Percentiles rank a stretch among this genome's conserved stretches.
Evolutionary conservation across 2,329 filamentous ascomycete species (phyloP).

Genomic region (Elsinoe fawcettii): DNA sequence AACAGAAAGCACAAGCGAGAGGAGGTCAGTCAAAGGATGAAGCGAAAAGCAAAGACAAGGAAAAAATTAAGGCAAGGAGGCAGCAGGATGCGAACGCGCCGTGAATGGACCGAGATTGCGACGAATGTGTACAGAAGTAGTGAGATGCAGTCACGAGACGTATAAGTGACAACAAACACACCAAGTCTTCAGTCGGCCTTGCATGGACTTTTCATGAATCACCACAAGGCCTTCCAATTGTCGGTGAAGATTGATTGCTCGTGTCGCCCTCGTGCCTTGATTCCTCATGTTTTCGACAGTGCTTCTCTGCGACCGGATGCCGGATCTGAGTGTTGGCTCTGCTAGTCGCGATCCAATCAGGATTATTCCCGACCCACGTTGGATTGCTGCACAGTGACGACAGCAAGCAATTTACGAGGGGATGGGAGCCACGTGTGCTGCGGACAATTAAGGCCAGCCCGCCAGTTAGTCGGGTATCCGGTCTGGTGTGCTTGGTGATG

Average conservation of each 20-base stretch:
- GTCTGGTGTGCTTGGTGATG: not conserved
- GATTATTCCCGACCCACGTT: not conserved
- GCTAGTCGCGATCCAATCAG: not conserved
- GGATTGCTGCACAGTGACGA: conserved; percentile 11
- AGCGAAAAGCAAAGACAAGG: conserved; percentile 1
- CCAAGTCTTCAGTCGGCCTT: not conserved
- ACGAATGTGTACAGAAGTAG: not conserved
- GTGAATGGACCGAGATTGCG: conserved; percentile 3
- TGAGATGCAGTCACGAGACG: not conserved
- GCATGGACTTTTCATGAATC: not conserved
- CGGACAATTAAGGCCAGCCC: not conserved
- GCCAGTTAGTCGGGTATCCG: not conserved
- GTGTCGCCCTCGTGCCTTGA: conserved; percentile 1
- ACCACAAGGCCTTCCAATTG: not conserved
- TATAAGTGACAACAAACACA: not conserved
- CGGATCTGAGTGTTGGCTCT: conserved; percentile 4
- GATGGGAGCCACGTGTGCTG: conserved; percentile 10
- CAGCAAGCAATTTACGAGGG: conserved; percentile 6
- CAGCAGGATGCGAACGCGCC: not conserved
- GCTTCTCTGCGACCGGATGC: conserved; percentile 9
- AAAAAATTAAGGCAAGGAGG: not conserved
- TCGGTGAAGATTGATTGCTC: not conserved
- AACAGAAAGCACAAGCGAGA: not conserved
- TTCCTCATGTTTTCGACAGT: not conserved
- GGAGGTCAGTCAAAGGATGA: not conserved